Evolutionary conservation across 306 rosid species (phyloP).

Genomic region (Dicorynia guianensis): DNA sequence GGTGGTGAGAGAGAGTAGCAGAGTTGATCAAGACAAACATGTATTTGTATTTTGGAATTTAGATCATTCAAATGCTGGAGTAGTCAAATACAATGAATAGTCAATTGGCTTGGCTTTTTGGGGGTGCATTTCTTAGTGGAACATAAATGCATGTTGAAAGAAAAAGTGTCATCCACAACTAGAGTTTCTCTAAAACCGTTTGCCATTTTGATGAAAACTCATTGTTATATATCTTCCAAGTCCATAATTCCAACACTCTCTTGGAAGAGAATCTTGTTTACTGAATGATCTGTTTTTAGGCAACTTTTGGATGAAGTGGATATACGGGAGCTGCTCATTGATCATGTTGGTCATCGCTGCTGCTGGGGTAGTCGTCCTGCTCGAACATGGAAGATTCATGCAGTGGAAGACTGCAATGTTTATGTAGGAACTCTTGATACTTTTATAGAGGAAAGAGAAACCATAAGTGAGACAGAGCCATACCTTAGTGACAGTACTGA

Average conservation of each 20-base stretch:
- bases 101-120: not conserved
- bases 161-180: not conserved
- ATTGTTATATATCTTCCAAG: constrained; percentile 5
- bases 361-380: constrained; percentile 99
- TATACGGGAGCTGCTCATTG: constrained; percentile 90
- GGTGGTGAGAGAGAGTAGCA: not conserved
- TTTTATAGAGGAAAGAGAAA: constrained; percentile 89
- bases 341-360: constrained; percentile 94
- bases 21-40: not conserved
- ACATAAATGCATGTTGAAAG: constrained; percentile 1
- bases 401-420: constrained; percentile 93
- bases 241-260: constrained; percentile 1
- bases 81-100: not conserved
- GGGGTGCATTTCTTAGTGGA: not conserved
- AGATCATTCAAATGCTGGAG: not conserved
- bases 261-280: constrained; percentile 29
- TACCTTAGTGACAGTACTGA: constrained; percentile 65
- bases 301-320: constrained; percentile 86
- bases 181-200: constrained; percentile 3
- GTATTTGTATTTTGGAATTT: not conserved
- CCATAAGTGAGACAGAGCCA: constrained; percentile 69
- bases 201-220: not conserved
- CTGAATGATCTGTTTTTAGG: constrained; percentile 46
- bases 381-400: constrained; percentile 86
- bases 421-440: constrained; percentile 94